Evolutionary conservation across 768 basidiomycete species (phyloP).

Genomic region (Lactarius sanguifluus): DNA sequence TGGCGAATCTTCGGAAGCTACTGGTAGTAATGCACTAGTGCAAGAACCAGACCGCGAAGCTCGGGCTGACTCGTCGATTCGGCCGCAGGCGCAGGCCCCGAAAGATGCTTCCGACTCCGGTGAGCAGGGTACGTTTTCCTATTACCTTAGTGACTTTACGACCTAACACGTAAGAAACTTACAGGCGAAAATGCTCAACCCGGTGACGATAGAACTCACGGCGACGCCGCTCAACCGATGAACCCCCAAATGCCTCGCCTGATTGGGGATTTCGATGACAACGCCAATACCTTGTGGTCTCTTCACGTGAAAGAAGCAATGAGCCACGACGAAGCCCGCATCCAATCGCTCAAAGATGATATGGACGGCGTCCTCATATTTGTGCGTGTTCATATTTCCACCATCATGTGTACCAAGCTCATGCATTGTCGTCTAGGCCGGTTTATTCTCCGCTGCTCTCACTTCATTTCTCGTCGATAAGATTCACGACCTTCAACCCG

Average conservation of each 20-base stretch:
- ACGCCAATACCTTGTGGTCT: constrained; percentile 4
- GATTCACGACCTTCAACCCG: constrained; percentile 10
- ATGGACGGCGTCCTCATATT: constrained; percentile 5
- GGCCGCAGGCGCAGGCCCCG: neutral
- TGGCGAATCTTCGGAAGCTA: too few species aligned
- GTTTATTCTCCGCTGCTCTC: constrained; percentile 16
- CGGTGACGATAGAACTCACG: neutral
- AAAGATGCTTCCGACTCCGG: neutral
- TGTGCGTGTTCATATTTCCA: neutral
- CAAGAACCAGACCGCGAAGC: too few species aligned
- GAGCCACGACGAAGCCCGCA: neutral
- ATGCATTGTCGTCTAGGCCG: constrained; percentile 4
- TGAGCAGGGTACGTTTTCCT: neutral
- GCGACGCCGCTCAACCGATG: neutral
- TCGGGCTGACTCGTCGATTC: too few species aligned
- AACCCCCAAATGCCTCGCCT: neutral
- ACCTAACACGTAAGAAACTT: neutral
- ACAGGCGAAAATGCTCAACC: neutral
- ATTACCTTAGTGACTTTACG: neutral
- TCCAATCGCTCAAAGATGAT: neutral
- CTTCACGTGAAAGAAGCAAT: neutral
- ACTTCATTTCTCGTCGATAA: constrained; percentile 17
- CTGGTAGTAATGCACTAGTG: too few species aligned
- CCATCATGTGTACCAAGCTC: too few species aligned
- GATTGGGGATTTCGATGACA: neutral